Evolutionary conservation across 2,329 filamentous ascomycete genomes (phyloP).

Genomic region (Eutypa lata): DNA sequence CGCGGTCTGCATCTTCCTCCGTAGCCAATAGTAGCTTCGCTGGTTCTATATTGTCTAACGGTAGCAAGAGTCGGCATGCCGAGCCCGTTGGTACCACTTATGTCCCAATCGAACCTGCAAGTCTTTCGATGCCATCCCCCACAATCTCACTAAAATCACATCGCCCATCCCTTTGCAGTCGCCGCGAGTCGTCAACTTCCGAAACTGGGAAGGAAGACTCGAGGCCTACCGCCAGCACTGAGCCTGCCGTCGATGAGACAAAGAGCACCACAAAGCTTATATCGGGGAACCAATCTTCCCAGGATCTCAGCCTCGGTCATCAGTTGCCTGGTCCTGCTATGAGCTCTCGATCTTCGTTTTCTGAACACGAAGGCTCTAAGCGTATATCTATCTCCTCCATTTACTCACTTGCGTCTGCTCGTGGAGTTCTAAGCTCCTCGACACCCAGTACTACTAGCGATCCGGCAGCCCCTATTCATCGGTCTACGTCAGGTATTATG

Average conservation of each 20-base stretch:
- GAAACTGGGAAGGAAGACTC: slow-evolving; percentile 39
- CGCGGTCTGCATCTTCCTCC: slow-evolving; percentile 43
- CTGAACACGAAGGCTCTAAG: slow-evolving; percentile 48
- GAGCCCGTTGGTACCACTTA: slow-evolving; percentile 56
- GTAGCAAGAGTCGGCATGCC: slow-evolving; percentile 55
- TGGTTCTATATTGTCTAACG: slow-evolving; percentile 24
- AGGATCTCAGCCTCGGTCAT: slow-evolving; percentile 25
- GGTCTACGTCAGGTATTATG: slow-evolving; percentile 45
- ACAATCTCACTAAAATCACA: slow-evolving; percentile 40
- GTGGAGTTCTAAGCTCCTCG: slow-evolving; percentile 49
- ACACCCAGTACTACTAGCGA: slow-evolving; percentile 55
- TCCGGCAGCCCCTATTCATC: slow-evolving; percentile 30
- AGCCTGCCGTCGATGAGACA: slow-evolving; percentile 44
- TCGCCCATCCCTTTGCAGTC: slow-evolving; percentile 37
- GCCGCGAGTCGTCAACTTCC: slow-evolving; percentile 41
- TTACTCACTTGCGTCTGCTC: slow-evolving; percentile 64
- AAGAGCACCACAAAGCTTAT: slow-evolving; percentile 45
- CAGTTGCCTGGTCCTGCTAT: slow-evolving; percentile 48
- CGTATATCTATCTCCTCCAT: slow-evolving; percentile 72
- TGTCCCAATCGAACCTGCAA: slow-evolving; percentile 56
- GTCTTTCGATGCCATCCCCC: slow-evolving; percentile 62
- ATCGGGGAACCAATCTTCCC: slow-evolving; percentile 24
- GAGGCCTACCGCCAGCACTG: slow-evolving; percentile 25
- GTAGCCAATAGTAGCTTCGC: slow-evolving; percentile 23
- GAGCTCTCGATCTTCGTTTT: slow-evolving; percentile 44